A percentile compares a stretch with the other conserved stretches of the same genome.
phyloP scores from a whole-genome alignment of 805 yeast genomes.

The Komagataella pseudopastoris region DNA sequence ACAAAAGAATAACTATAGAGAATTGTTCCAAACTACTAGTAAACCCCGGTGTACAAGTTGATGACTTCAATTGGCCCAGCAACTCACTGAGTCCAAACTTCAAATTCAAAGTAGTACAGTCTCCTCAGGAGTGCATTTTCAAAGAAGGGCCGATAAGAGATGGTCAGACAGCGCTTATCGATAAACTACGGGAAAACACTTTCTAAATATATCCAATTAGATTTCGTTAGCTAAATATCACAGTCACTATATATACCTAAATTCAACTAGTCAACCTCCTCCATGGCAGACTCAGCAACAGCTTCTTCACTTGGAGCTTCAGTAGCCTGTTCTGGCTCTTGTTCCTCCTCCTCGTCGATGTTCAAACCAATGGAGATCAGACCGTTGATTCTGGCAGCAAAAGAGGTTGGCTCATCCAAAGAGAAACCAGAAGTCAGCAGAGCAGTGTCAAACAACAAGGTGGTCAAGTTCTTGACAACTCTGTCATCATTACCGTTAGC shows the following conservation, averaged over 20 bases:
- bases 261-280: slow-evolving; percentile 79
- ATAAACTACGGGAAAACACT: background rate
- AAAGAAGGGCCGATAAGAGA: background rate
- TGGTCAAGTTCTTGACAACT: slow-evolving; percentile 95
- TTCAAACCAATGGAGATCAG: slow-evolving; percentile 95
- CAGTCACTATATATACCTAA: background rate
- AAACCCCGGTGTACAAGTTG: slow-evolving; percentile 7
- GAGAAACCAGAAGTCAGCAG: slow-evolving; percentile 97
- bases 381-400: slow-evolving; percentile 96
- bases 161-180: background rate
- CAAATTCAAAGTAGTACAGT: background rate
- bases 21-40: slow-evolving; percentile 6
- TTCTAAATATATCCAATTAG: background rate
- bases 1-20: slow-evolving; percentile 14
- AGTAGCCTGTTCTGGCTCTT: slow-evolving; percentile 23
- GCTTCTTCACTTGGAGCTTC: slow-evolving; percentile 49
- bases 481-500: slow-evolving; percentile 96
- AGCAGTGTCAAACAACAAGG: slow-evolving; percentile 94
- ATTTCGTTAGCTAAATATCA: background rate
- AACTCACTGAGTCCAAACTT: slow-evolving; percentile 9
- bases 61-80: slow-evolving; percentile 15
- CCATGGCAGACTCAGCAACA: slow-evolving; percentile 92
- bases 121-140: background rate
- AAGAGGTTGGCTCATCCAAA: slow-evolving; percentile 95
- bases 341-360: slow-evolving; percentile 73